Conservation (phyloP, 106 monocot species). For the Xerophyta viscosa region DNA sequence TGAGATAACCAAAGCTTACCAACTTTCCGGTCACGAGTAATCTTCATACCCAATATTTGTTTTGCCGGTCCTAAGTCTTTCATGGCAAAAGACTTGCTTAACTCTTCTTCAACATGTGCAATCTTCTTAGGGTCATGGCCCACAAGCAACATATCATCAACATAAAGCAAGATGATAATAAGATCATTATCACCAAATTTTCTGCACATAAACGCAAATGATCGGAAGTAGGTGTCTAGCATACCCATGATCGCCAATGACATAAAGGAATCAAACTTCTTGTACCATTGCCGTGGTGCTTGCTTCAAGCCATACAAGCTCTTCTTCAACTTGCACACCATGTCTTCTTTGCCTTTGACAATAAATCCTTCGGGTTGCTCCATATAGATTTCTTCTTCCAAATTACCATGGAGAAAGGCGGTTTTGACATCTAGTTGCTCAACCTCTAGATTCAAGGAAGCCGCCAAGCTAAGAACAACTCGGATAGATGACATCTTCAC, state of each 20-base stretch:
- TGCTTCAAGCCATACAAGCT: conserved; percentile 13
- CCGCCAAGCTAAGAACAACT: background rate
- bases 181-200: background rate
- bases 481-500: background rate
- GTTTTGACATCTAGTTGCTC: background rate
- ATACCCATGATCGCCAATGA: background rate
- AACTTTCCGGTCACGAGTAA: background rate
- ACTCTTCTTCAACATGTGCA: background rate
- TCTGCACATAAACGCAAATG: conserved; percentile 5
- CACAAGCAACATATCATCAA: conserved; percentile 2
- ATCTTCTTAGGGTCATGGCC: background rate
- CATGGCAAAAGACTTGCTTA: background rate
- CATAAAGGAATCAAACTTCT: background rate
- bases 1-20: background rate
- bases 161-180: background rate
- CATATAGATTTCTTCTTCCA: background rate
- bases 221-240: background rate
- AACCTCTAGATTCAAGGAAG: background rate
- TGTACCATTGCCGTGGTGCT: conserved; percentile 10
- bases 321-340: conserved; percentile 9
- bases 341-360: background rate
- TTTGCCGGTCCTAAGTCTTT: background rate
- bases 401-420: background rate
- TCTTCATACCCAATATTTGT: conserved; percentile 1
- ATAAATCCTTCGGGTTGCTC: background rate